Conservation (phyloP, 108 stramenopile species). For the Pseudonitzschia pungens region DNA sequence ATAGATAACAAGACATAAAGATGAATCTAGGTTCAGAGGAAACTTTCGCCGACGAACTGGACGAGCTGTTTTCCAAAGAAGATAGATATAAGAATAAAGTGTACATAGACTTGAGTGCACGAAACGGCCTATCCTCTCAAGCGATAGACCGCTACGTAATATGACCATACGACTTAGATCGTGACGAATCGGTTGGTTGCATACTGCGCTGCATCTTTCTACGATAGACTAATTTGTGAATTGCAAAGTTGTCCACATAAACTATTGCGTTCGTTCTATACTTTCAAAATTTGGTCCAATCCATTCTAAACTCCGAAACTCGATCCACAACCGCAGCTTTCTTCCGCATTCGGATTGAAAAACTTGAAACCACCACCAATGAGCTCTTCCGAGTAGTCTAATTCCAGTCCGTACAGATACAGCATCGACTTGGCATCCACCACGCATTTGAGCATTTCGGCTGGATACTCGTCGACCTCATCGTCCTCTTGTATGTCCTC, state of each 20-base stretch:
- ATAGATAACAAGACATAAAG: background rate
- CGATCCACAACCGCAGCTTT: constrained; percentile 92
- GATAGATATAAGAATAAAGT: background rate
- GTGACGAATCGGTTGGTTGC: too few species aligned
- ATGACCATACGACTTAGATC: too few species aligned
- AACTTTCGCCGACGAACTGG: too few species aligned
- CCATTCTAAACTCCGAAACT: constrained; percentile 85
- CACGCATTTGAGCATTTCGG: constrained; percentile 81
- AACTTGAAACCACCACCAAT: constrained; percentile 96
- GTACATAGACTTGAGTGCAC: too few species aligned
- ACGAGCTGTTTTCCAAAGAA: background rate
- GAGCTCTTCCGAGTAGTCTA: constrained; percentile 94
- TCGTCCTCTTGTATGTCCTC: constrained; percentile 85
- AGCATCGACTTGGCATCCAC: constrained; percentile 93
- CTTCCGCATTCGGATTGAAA: constrained; percentile 97
- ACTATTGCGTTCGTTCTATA: too few species aligned
- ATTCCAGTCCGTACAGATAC: constrained; percentile 93
- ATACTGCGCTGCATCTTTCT: too few species aligned
- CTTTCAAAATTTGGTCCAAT: too few species aligned
- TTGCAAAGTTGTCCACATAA: too few species aligned
- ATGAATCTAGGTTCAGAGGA: background rate
- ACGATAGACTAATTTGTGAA: too few species aligned
- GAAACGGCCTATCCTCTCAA: too few species aligned
- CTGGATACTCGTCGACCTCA: constrained; percentile 66
- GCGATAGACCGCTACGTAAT: too few species aligned